These are phyloP conservation scores for Chenopodium quinoa DNA, from an alignment of 148 eudicot genomes.

Conservation along the genomic window DNA sequence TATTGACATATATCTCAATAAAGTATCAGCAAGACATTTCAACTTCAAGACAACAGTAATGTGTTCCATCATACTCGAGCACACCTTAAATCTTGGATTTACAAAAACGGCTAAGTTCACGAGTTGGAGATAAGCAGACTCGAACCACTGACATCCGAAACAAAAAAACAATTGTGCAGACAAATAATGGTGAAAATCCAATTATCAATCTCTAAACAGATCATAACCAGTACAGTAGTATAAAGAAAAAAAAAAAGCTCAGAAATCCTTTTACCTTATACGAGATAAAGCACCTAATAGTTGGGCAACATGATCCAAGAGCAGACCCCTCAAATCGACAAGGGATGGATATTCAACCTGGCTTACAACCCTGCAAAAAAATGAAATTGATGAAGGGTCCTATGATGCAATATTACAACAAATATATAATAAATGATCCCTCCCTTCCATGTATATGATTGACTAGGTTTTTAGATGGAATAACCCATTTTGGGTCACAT, in stretches of 20 bases:
- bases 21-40: too few species aligned
- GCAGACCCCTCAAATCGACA: slow-evolving; percentile 90
- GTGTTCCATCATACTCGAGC: too few species aligned
- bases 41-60: too few species aligned
- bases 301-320: slow-evolving; percentile 91
- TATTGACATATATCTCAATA: too few species aligned
- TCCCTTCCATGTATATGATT: background rate
- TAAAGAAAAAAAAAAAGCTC: background rate
- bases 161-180: background rate
- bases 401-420: background rate
- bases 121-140: too few species aligned
- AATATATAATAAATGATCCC: background rate
- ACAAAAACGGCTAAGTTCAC: too few species aligned
- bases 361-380: slow-evolving; percentile 83
- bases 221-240: background rate
- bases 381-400: slow-evolving; percentile 1
- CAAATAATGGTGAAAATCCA: background rate
- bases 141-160: too few species aligned
- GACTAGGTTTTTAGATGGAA: background rate
- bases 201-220: background rate
- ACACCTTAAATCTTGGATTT: too few species aligned
- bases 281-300: slow-evolving; percentile 97
- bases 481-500: background rate
- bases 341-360: slow-evolving; percentile 97
- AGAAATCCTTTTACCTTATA: slow-evolving; percentile 64